These are phyloP conservation scores for Ramichloridium luteum DNA, from an alignment of 2,329 filamentous ascomycete genomes.

Conservation along the genomic window DNA sequence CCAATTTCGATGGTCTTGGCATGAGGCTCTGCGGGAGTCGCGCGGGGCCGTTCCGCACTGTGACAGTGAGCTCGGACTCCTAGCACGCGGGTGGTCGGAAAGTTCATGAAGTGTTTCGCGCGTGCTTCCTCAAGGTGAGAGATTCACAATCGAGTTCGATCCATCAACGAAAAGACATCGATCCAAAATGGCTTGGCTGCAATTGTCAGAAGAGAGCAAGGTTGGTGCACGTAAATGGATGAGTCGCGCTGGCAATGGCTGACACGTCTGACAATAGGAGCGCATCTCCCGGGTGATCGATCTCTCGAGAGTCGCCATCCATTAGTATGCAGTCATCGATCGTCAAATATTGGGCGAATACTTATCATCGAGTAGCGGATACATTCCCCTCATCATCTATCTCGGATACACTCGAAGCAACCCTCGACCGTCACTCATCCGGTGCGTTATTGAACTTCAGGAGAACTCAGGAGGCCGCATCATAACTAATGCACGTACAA, in stretches of 20 bases:
- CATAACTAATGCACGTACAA: background rate
- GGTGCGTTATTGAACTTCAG: conserved; percentile 32
- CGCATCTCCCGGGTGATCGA: conserved; percentile 96
- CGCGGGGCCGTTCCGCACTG: background rate
- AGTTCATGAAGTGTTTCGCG: no score
- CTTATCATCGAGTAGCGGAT: conserved; percentile 53
- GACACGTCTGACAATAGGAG: conserved; percentile 49
- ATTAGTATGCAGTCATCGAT: conserved; percentile 61
- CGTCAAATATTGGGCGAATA: background rate
- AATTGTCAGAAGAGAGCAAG: conserved; percentile 94
- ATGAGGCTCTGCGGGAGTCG: background rate
- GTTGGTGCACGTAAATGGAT: conserved; percentile 39
- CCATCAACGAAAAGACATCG: no score
- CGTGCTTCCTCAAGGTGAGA: no score
- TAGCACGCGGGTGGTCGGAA: no score
- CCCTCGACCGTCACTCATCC: conserved; percentile 70
- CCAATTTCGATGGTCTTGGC: conserved; percentile 1
- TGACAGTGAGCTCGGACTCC: background rate
- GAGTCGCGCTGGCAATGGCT: conserved; percentile 12
- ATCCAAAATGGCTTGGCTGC: conserved; percentile 27
- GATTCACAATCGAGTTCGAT: no score
- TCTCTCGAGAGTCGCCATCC: conserved; percentile 80
- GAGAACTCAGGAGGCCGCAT: background rate
- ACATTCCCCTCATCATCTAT: conserved; percentile 92
- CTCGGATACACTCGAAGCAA: conserved; percentile 93